A percentile compares a stretch with the other conserved stretches of the same genome.
Evolutionary conservation across 2,329 filamentous ascomycete genomes (phyloP).

Genomic region (Drechslera avenae): DNA sequence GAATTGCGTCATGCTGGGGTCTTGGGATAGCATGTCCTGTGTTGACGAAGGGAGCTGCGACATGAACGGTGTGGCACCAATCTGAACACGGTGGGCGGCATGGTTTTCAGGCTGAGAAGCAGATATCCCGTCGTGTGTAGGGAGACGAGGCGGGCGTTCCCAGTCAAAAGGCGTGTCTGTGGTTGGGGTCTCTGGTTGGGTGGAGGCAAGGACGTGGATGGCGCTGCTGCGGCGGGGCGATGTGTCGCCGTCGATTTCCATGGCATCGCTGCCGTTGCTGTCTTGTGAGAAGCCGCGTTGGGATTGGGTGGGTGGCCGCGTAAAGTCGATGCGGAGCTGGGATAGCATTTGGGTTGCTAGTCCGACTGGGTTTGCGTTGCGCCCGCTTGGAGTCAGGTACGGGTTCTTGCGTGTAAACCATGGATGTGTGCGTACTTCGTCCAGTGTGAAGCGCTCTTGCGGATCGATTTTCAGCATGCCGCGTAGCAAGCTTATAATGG

Average conservation of each 20-base stretch:
- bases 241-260: constrained; percentile 70
- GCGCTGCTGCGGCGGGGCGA: constrained; percentile 40
- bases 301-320: constrained; percentile 64
- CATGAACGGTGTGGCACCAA: constrained; percentile 27
- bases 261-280: constrained; percentile 49
- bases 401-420: constrained; percentile 90
- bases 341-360: constrained; percentile 96
- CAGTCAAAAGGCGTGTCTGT: constrained; percentile 82
- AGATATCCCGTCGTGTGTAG: constrained; percentile 42
- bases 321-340: constrained; percentile 86
- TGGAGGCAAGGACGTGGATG: constrained; percentile 68
- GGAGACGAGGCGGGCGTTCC: constrained; percentile 70
- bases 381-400: constrained; percentile 75
- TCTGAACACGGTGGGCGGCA: constrained; percentile 15
- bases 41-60: constrained; percentile 45
- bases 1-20: constrained; percentile 85
- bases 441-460: constrained; percentile 77
- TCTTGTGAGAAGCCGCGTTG: constrained; percentile 50
- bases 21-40: constrained; percentile 73
- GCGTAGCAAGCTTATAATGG: constrained; percentile 79
- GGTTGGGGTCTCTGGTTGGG: constrained; percentile 80
- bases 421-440: constrained; percentile 85
- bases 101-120: constrained; percentile 47
- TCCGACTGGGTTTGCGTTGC: constrained; percentile 75
- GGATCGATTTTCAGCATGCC: constrained; percentile 91